A percentile compares a stretch with the other conserved stretches of the same genome.
phyloP scores from a whole-genome alignment of 163 green algal genomes.

The Dunaliella salina region DNA sequence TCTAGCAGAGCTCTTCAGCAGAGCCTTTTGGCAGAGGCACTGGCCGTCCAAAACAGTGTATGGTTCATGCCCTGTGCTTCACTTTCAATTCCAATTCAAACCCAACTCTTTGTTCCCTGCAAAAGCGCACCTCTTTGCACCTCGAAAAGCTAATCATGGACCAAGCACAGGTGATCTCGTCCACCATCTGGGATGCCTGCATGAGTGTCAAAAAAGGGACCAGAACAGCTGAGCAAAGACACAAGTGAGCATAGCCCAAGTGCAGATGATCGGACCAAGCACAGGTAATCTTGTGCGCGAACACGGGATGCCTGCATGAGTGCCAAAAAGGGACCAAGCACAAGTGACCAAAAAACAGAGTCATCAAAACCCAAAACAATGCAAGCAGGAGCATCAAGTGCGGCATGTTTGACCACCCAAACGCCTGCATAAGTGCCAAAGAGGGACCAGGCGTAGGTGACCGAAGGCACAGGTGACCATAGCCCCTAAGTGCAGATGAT shows the following conservation, averaged over 20 bases:
- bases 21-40: no score
- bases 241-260: not conserved
- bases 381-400: no score
- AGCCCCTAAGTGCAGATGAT: no score
- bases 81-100: no score
- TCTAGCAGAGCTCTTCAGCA: no score
- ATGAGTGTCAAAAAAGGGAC: not conserved
- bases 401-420: no score
- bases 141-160: conserved; percentile 41
- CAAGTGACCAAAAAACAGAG: not conserved
- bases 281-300: conserved; percentile 47
- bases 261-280: conserved; percentile 50
- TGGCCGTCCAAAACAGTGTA: no score
- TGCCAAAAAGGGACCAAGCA: not conserved
- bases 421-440: no score
- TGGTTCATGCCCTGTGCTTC: no score
- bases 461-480: no score
- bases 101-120: no score
- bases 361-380: not conserved
- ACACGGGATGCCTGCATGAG: conserved; percentile 27
- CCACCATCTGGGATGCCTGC: conserved; percentile 43
- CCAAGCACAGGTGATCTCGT: conserved; percentile 51
- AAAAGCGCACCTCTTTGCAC: not conserved
- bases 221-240: not conserved
- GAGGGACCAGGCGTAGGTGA: no score